phyloP scores from a whole-genome alignment of 495 filamentous ascomycete species.

The Ascobolus immersus region DNA sequence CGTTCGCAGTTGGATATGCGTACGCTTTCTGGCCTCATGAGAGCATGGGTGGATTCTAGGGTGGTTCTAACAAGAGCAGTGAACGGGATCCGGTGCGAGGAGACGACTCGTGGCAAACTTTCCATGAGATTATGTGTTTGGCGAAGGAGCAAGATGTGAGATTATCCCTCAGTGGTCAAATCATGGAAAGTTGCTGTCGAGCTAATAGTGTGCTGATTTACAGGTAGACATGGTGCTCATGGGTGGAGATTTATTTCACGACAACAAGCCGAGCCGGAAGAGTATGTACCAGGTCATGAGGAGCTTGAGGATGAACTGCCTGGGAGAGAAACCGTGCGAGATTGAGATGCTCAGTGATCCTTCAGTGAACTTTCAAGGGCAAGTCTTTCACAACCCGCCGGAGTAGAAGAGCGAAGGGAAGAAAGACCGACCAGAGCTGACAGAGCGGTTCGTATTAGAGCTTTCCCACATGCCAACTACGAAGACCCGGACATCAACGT shows the following conservation, averaged over 20 bases:
- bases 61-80: too few species aligned
- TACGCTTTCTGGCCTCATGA: too few species aligned
- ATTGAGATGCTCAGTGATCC: conserved; percentile 85
- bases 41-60: too few species aligned
- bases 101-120: conserved; percentile 90
- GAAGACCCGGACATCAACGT: conserved; percentile 95
- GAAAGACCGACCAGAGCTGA: background rate
- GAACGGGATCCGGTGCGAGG: conserved; percentile 77
- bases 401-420: background rate
- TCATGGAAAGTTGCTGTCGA: background rate
- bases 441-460: conserved; percentile 19
- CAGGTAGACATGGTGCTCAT: conserved; percentile 80
- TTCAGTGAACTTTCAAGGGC: conserved; percentile 56
- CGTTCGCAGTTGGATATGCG: too few species aligned
- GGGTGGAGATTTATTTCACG: conserved; percentile 87
- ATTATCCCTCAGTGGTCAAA: background rate
- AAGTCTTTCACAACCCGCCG: background rate
- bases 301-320: conserved; percentile 71
- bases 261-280: conserved; percentile 92
- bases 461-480: conserved; percentile 86
- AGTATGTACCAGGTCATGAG: conserved; percentile 95
- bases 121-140: conserved; percentile 83
- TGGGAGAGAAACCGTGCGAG: conserved; percentile 85
- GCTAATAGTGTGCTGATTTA: background rate
- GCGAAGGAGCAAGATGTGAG: conserved; percentile 58